Evolutionary conservation across 352 stramenopile species (phyloP), one percentile per base, ranked within the genome.

Genomic region (Pythium oligandrum): DNA sequence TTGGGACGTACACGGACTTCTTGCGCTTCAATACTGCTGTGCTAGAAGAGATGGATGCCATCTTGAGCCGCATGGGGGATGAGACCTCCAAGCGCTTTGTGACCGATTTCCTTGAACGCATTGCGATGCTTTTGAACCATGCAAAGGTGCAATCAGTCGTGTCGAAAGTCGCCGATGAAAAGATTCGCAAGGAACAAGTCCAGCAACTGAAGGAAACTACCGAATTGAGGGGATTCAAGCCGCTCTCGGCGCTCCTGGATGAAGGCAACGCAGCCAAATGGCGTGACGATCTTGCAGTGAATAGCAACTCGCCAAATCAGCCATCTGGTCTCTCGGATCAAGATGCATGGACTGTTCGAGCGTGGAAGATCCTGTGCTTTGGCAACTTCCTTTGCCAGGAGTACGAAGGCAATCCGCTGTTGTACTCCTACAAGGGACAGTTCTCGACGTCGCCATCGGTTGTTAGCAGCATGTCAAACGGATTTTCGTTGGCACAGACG

Each of bases 1-100:
- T 93, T 33, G 70, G 64, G 12, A 69, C 85, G n/a, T 88, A 90
- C 51, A 79, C 63, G 45, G 78, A 90, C 43, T 88, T 85, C 11
- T 49, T 93, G 55, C 60, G 73, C 8, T 52, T 68, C 39, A 81
- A 88, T 53, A 57, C 70, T 2, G 46, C 73, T 26, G 61, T 77
- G 35, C 40, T 89, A 35, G 70, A 87, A 26, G 48, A 68, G 9
- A 11, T 86, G 4, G 71, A 86, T 4, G 48, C 46, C 0, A 47
- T 50, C 46, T 52, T 59, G 53, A 73, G 53, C 51, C 70, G 17
- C 71, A 9, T 63, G 10, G 42, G 53, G 5, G 59, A 57, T 1
- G 33, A 69, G 31, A 37, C 70, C 39, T 47, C 44, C 37, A 62
- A 58, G 48, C 44, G 39, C 9, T 78, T 73, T 46, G 65, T 48